phyloP scores from a whole-genome alignment of 2,329 filamentous ascomycete genomes.

The Zelopaecilomyces penicillatus region DNA sequence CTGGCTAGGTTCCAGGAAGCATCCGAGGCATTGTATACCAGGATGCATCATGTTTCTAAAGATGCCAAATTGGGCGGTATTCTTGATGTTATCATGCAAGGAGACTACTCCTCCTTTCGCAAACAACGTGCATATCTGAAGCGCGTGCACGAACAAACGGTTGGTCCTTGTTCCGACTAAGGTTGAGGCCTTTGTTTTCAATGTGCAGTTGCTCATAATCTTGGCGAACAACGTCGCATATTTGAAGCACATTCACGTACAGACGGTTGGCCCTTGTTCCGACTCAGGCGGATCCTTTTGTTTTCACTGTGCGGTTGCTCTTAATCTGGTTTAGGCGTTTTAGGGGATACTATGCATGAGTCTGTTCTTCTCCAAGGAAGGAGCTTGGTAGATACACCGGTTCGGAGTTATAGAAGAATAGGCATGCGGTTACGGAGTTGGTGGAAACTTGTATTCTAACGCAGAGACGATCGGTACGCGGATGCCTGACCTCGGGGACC shows the following conservation, averaged over 20 bases:
- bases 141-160: constrained; percentile 37
- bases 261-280: constrained; percentile 25
- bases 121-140: constrained; percentile 58
- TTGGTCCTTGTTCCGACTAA: constrained; percentile 25
- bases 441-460: constrained; percentile 16
- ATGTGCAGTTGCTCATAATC: too few relatives aligned
- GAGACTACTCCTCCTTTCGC: constrained; percentile 69
- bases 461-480: constrained; percentile 11
- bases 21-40: constrained; percentile 45
- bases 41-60: constrained; percentile 45
- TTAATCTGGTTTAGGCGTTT: constrained; percentile 7
- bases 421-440: background rate
- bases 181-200: background rate
- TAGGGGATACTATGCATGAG: background rate
- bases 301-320: background rate
- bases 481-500: too few relatives aligned
- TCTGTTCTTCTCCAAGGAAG: too few relatives aligned
- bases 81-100: constrained; percentile 62
- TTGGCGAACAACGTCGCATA: constrained; percentile 28
- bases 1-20: constrained; percentile 62
- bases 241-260: constrained; percentile 44
- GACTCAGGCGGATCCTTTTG: constrained; percentile 9
- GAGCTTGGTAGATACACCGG: too few relatives aligned
- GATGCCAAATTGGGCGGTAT: constrained; percentile 34
- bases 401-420: too few relatives aligned